Conservation (phyloP, 257 asterid genomes). For the Solanum peruvianum region DNA sequence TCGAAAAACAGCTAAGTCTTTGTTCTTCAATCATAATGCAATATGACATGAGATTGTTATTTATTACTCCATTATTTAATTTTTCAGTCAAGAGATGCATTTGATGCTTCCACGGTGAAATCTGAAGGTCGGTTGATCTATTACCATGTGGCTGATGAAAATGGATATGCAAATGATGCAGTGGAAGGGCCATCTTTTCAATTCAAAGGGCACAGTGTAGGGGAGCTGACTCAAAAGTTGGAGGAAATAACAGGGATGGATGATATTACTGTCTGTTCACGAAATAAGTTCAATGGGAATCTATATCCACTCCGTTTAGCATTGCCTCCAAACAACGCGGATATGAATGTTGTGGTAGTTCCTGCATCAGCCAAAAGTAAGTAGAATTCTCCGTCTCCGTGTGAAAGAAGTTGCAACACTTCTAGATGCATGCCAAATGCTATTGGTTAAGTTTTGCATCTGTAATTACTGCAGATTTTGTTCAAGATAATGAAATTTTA, state of each 20-base stretch:
- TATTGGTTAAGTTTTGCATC: neutral
- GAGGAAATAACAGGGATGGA: conserved; percentile 54
- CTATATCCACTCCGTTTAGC: conserved; percentile 82
- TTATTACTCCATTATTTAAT: neutral
- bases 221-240: conserved; percentile 41
- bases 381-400: neutral
- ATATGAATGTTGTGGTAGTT: conserved; percentile 60
- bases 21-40: neutral
- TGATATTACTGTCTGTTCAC: conserved; percentile 53
- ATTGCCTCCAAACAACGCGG: conserved; percentile 82
- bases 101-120: conserved; percentile 37
- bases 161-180: conserved; percentile 60
- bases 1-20: neutral
- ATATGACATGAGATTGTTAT: neutral
- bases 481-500: neutral
- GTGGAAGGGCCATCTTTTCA: conserved; percentile 47
- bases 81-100: conserved; percentile 59
- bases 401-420: neutral
- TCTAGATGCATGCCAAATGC: neutral
- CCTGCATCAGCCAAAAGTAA: conserved; percentile 55
- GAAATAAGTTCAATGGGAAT: conserved; percentile 71
- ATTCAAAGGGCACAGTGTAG: conserved; percentile 55
- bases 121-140: conserved; percentile 62
- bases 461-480: neutral
- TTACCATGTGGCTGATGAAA: conserved; percentile 49